Evolutionary conservation across 2,329 filamentous ascomycete genomes (phyloP).

Genomic region (Fusarium subglutinans): DNA sequence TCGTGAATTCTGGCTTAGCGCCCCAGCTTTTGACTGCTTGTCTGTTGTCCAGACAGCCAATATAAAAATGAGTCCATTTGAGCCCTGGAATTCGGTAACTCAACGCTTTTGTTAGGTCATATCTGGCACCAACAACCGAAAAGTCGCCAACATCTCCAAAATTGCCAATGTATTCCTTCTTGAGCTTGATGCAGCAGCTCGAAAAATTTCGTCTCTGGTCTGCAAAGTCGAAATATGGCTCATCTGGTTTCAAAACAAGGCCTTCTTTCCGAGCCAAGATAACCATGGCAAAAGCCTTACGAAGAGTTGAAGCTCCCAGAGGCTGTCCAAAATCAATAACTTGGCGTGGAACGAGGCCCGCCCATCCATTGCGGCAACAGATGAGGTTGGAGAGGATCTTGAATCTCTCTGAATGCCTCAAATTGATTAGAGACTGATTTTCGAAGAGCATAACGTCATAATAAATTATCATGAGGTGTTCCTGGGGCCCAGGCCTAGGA

Average conservation of each 20-base stretch:
- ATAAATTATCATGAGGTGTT: conserved; percentile 71
- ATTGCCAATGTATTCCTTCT: conserved; percentile 82
- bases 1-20: conserved; percentile 67
- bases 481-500: conserved; percentile 57
- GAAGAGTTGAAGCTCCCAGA: conserved; percentile 63
- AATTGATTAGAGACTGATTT: conserved; percentile 59
- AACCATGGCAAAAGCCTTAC: conserved; percentile 71
- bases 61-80: conserved; percentile 81
- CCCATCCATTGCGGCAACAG: conserved; percentile 64
- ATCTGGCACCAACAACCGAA: conserved; percentile 78
- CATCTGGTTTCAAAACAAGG: conserved; percentile 80
- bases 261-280: conserved; percentile 78
- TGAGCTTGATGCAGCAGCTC: conserved; percentile 79
- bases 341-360: conserved; percentile 73
- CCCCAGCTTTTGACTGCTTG: conserved; percentile 62
- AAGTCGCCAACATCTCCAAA: conserved; percentile 88
- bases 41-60: conserved; percentile 80
- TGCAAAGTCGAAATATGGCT: conserved; percentile 75
- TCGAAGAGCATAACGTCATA: conserved; percentile 67
- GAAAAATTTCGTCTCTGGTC: conserved; percentile 49
- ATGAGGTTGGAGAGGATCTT: conserved; percentile 66
- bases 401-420: conserved; percentile 67
- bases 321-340: conserved; percentile 71
- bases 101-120: conserved; percentile 70
- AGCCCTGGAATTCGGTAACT: conserved; percentile 63